phyloP scores from a whole-genome alignment of 495 filamentous ascomycete species.

The Oleoguttula mirabilis region DNA sequence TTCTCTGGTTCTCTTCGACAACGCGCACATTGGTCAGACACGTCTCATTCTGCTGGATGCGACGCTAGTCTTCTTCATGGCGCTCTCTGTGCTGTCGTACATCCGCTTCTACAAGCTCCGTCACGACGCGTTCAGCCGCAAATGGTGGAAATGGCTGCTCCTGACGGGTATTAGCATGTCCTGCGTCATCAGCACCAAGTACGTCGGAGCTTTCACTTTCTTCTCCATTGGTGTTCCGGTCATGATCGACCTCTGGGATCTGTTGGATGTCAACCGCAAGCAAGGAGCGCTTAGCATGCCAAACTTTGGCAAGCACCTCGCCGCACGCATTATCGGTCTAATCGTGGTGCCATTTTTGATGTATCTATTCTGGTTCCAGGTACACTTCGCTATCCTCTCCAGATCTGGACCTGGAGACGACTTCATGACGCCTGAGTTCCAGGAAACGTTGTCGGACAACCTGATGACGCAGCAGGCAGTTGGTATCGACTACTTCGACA shows the following conservation, averaged over 20 bases:
- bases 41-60: constrained; percentile 90
- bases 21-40: constrained; percentile 95
- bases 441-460: constrained; percentile 92
- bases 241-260: constrained; percentile 85
- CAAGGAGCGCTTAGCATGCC: constrained; percentile 63
- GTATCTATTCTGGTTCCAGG: constrained; percentile 99
- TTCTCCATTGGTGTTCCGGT: constrained; percentile 93
- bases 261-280: constrained; percentile 74
- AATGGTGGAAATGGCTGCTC: constrained; percentile 99
- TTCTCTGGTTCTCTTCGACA: constrained; percentile 85
- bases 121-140: constrained; percentile 75
- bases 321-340: constrained; percentile 66
- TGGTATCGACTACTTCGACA: constrained; percentile 80
- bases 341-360: constrained; percentile 90
- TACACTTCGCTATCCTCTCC: constrained; percentile 83
- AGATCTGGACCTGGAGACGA: constrained; percentile 92
- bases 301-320: constrained; percentile 81
- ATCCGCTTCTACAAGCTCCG: constrained; percentile 96
- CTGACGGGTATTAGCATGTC: constrained; percentile 87
- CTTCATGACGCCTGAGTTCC: constrained; percentile 97
- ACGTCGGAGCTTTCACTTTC: constrained; percentile 93
- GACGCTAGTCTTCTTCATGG: constrained; percentile 89
- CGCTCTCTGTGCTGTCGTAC: constrained; percentile 82
- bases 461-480: constrained; percentile 75
- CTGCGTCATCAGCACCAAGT: constrained; percentile 97